phyloP scores from a whole-genome alignment of 768 basidiomycete genomes.

The Lactarius deliciosus region DNA sequence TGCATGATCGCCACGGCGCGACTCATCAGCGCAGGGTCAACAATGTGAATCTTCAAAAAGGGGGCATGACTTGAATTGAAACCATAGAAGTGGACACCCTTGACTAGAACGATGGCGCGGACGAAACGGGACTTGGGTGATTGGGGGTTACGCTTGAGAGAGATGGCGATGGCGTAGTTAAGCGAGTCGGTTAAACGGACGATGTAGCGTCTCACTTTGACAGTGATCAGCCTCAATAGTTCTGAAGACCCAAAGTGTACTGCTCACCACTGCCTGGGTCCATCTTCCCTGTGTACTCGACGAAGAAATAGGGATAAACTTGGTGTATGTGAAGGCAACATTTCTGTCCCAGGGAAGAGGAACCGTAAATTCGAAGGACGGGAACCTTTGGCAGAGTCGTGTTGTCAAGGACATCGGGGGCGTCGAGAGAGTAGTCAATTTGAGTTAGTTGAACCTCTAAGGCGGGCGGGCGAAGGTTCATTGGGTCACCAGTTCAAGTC shows the following conservation, averaged over 20 bases:
- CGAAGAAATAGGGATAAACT: conserved; percentile 90
- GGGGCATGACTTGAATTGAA: conserved; percentile 83
- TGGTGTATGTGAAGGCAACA: conserved; percentile 91
- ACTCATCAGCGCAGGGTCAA: conserved; percentile 66
- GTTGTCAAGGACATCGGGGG: conserved; percentile 65
- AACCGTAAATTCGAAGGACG: conserved; percentile 82
- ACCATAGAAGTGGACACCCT: conserved; percentile 96
- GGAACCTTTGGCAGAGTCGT: conserved; percentile 63
- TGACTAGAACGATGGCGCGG: conserved; percentile 79
- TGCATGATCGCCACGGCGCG: conserved; percentile 75
- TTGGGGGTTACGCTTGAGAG: conserved; percentile 69
- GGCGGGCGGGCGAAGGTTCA: conserved; percentile 25
- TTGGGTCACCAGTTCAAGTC: not conserved
- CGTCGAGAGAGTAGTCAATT: conserved; percentile 63
- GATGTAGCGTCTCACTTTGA: conserved; percentile 71
- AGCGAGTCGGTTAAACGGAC: conserved; percentile 68
- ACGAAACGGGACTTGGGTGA: conserved; percentile 59
- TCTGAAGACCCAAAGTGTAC: conserved; percentile 11
- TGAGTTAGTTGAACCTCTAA: conserved; percentile 49
- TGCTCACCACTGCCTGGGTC: conserved; percentile 60
- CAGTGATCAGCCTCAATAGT: not conserved
- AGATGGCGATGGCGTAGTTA: conserved; percentile 83
- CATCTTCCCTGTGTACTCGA: conserved; percentile 74
- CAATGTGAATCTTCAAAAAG: conserved; percentile 82
- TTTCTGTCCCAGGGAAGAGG: conserved; percentile 71